Conservation (phyloP, 805 yeast species). For the Candida sonorensis region DNA sequence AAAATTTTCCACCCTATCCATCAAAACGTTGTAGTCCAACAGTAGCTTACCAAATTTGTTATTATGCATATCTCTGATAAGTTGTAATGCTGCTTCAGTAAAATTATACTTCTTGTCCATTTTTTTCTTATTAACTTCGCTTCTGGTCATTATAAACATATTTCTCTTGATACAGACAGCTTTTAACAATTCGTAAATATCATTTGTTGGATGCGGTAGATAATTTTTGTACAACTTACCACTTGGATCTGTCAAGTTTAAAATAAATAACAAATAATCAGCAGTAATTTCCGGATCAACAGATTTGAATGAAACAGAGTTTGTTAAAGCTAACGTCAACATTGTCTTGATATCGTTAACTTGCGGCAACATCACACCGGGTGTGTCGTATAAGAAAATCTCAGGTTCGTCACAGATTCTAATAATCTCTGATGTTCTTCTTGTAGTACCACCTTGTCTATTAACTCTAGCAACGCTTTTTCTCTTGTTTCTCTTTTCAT, state of each 20-base stretch:
- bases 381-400: conserved; percentile 77
- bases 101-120: conserved; percentile 1
- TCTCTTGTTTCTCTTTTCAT: conserved; percentile 18
- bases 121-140: conserved; percentile 35
- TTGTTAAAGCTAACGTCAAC: conserved; percentile 67
- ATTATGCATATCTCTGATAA: conserved; percentile 56
- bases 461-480: conserved; percentile 80
- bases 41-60: conserved; percentile 37
- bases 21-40: conserved; percentile 21
- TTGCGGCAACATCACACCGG: conserved; percentile 84
- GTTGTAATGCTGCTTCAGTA: conserved; percentile 53
- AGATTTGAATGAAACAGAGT: conserved; percentile 62
- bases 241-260: conserved; percentile 55
- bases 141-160: conserved; percentile 19
- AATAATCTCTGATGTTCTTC: conserved; percentile 70
- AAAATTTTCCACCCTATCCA: conserved; percentile 5
- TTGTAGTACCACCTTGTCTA: conserved; percentile 84
- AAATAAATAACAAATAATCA: conserved; percentile 68
- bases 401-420: conserved; percentile 54
- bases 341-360: conserved; percentile 59
- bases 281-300: conserved; percentile 83
- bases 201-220: conserved; percentile 62
- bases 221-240: conserved; percentile 41
- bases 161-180: conserved; percentile 38
- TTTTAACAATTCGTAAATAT: conserved; percentile 48